Percentiles rank a stretch among this genome's conserved stretches.
Evolutionary conservation across 352 stramenopile genomes (phyloP).

Genomic region (Pythium dissimile): DNA sequence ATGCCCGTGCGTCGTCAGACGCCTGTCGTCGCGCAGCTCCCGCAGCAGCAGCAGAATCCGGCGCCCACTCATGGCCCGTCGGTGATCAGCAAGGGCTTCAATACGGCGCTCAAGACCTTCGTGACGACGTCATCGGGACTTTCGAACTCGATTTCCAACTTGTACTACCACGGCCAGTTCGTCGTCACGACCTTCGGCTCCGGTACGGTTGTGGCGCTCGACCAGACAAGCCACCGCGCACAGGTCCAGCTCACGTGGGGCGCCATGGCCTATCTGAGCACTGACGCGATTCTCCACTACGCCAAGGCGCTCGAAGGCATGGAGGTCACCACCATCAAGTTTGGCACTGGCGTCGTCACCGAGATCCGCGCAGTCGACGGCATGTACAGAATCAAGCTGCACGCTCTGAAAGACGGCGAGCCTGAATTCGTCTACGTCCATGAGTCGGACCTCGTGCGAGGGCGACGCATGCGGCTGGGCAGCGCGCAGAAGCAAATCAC

Average conservation of each 20-base stretch:
- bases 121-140: conserved; percentile 52
- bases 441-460: conserved; percentile 58
- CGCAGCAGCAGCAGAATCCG: not conserved
- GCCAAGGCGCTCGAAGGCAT: conserved; percentile 70
- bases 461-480: conserved; percentile 20
- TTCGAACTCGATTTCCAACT: conserved; percentile 54
- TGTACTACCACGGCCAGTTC: conserved; percentile 67
- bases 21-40: not conserved
- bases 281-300: conserved; percentile 64
- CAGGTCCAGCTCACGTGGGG: conserved; percentile 69
- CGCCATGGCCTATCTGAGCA: conserved; percentile 49
- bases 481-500: conserved; percentile 45
- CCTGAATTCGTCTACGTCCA: conserved; percentile 71
- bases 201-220: conserved; percentile 52
- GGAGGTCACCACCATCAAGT: conserved; percentile 66
- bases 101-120: conserved; percentile 51
- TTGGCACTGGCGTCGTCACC: conserved; percentile 59
- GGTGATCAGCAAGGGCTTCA: conserved; percentile 42
- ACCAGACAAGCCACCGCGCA: conserved; percentile 41
- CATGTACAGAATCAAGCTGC: conserved; percentile 78
- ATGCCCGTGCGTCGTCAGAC: conserved; percentile 29
- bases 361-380: conserved; percentile 55
- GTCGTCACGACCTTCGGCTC: conserved; percentile 70
- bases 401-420: conserved; percentile 31
- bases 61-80: conserved; percentile 25